These are phyloP conservation scores for Cyberlindnera mississippiensis DNA, from an alignment of 805 yeast genomes.

Conservation along the genomic window DNA sequence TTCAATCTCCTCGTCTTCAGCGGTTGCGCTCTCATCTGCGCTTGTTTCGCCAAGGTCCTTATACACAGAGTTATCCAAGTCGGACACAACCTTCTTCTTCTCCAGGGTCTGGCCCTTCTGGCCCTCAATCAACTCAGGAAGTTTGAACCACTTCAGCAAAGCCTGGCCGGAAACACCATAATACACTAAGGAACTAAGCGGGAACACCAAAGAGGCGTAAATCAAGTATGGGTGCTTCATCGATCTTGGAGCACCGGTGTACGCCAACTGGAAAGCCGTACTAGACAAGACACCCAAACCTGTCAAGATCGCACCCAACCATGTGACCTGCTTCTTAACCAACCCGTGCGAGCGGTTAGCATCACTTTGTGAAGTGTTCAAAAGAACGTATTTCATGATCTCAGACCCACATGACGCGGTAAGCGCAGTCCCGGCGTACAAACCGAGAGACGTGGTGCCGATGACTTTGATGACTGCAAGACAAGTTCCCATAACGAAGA, in stretches of 20 bases:
- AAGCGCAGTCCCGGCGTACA: slow-evolving; percentile 51
- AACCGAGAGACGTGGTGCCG: slow-evolving; percentile 67
- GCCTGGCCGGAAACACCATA: slow-evolving; percentile 9
- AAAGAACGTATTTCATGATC: slow-evolving; percentile 4
- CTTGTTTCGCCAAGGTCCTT: slow-evolving; percentile 35
- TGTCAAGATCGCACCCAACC: slow-evolving; percentile 27
- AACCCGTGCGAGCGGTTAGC: slow-evolving; percentile 21
- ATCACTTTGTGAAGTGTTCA: too few relatives aligned
- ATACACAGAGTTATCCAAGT: slow-evolving; percentile 43
- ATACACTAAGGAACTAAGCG: slow-evolving; percentile 18
- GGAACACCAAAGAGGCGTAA: slow-evolving; percentile 35
- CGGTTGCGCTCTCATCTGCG: slow-evolving; percentile 24
- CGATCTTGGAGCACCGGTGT: slow-evolving; percentile 46
- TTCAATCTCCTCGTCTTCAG: slow-evolving; percentile 34
- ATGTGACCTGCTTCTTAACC: slow-evolving; percentile 17
- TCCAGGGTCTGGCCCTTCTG: slow-evolving; percentile 19
- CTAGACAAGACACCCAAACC: slow-evolving; percentile 47
- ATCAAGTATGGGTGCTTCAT: slow-evolving; percentile 72
- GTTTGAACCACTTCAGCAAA: slow-evolving; percentile 3
- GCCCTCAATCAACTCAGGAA: slow-evolving; percentile 6
- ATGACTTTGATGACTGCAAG: slow-evolving; percentile 54
- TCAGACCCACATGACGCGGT: slow-evolving; percentile 24
- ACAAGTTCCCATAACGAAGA: slow-evolving; percentile 54
- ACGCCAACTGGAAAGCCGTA: slow-evolving; percentile 51
- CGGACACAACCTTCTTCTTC: slow-evolving; percentile 34